Conservation (phyloP, 169 alveolate genomes). For the Ichthyophthirius multifiliis region DNA sequence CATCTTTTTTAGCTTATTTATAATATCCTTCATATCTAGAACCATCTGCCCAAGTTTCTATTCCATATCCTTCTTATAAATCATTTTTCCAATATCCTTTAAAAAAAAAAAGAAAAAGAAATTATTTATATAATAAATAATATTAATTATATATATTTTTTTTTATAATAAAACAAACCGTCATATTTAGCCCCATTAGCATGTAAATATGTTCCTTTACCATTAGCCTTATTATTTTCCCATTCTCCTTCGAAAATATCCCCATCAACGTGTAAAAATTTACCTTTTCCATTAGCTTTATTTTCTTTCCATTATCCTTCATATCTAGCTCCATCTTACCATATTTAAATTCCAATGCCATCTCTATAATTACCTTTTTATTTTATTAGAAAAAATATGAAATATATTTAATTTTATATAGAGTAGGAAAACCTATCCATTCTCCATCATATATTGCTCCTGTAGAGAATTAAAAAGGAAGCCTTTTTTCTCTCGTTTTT, state of each 20-base stretch:
- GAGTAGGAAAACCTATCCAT: no score
- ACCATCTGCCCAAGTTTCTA: constrained; percentile 28
- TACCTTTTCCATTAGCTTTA: constrained; percentile 65
- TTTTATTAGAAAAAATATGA: no score
- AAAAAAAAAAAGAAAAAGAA: constrained; percentile 2
- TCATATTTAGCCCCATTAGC: constrained; percentile 47
- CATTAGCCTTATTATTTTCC: constrained; percentile 58
- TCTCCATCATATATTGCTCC: no score
- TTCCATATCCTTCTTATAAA: constrained; percentile 43
- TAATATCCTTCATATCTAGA: constrained; percentile 28
- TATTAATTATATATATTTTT: constrained; percentile 38
- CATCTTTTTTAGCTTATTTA: constrained; percentile 12
- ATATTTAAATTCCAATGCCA: constrained; percentile 50
- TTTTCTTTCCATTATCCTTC: constrained; percentile 66
- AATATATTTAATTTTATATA: no score
- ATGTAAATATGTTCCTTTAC: constrained; percentile 47
- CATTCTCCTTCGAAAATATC: constrained; percentile 61
- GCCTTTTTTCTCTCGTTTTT: no score
- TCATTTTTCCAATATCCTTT: constrained; percentile 40
- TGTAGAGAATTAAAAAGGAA: no score
- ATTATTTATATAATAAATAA: constrained; percentile 31
- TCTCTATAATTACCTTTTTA: no score
- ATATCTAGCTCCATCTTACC: constrained; percentile 60
- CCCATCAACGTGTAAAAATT: constrained; percentile 57
- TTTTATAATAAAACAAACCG: constrained; percentile 42